Conservation (phyloP, 225 moss, liverwort and hornwort genomes). For the Sphagnum tenellum region DNA sequence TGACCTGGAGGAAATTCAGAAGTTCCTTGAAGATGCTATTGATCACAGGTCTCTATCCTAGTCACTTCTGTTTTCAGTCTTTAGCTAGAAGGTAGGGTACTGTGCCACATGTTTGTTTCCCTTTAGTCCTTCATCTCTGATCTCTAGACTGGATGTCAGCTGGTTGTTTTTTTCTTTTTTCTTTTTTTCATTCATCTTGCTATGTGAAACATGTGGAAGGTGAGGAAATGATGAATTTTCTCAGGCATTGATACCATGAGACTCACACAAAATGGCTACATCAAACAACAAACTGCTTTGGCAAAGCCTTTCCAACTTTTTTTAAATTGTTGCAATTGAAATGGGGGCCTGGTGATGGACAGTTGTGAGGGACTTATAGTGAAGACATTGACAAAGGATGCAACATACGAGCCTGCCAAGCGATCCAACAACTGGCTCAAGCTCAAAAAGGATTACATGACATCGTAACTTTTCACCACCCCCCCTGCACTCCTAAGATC, state of each 20-base stretch:
- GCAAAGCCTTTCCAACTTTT: not conserved
- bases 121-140: not conserved
- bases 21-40: conserved; percentile 84
- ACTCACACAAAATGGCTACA: too few species aligned
- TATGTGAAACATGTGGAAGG: too few species aligned
- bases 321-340: not conserved
- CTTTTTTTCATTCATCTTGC: too few species aligned
- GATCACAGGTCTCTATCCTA: conserved; percentile 49
- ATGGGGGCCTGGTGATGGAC: conserved; percentile 7
- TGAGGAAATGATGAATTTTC: too few species aligned
- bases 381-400: conserved; percentile 85
- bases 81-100: too few species aligned
- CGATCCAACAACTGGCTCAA: conserved; percentile 99
- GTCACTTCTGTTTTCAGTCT: too few species aligned
- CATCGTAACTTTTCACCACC: conserved; percentile 26
- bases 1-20: conserved; percentile 95
- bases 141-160: not conserved
- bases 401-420: conserved; percentile 93
- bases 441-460: conserved; percentile 99
- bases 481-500: too few species aligned
- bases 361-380: conserved; percentile 99
- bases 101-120: too few species aligned
- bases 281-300: too few species aligned
- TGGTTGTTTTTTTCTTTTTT: too few species aligned
- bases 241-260: too few species aligned